Evolutionary conservation across 2,329 filamentous ascomycete species (phyloP).

Genomic region (Capronia americana): DNA sequence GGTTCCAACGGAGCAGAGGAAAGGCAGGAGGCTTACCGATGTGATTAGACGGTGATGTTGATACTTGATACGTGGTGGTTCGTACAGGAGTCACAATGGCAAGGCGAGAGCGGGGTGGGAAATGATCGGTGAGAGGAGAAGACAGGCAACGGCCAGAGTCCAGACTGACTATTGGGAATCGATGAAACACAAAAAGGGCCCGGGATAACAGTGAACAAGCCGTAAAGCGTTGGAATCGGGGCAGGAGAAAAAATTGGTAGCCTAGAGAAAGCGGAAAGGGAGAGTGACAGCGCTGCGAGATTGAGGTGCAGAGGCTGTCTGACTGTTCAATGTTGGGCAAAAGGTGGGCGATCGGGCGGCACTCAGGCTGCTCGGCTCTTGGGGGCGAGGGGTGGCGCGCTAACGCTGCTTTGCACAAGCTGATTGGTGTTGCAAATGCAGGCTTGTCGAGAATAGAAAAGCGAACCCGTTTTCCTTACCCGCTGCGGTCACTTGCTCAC

Average conservation of each 20-base stretch:
- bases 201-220: slow-evolving; percentile 14
- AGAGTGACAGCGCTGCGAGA: slow-evolving; percentile 10
- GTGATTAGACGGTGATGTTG: slow-evolving; percentile 34
- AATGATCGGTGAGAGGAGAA: slow-evolving; percentile 17
- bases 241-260: slow-evolving; percentile 26
- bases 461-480: slow-evolving; percentile 9
- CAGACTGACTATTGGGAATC: slow-evolving; percentile 17
- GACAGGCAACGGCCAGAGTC: slow-evolving; percentile 16
- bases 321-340: neutral
- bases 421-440: slow-evolving; percentile 3
- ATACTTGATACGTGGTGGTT: slow-evolving; percentile 35
- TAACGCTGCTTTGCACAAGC: neutral
- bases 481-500: slow-evolving; percentile 8
- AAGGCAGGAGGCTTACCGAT: slow-evolving; percentile 34
- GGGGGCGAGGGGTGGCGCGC: neutral
- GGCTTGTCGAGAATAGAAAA: slow-evolving; percentile 11
- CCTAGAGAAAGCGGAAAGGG: slow-evolving; percentile 21
- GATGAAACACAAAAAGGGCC: slow-evolving; percentile 21
- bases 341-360: neutral
- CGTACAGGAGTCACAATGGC: slow-evolving; percentile 25
- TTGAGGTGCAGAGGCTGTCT: slow-evolving; percentile 2
- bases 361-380: neutral
- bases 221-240: slow-evolving; percentile 26
- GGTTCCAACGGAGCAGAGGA: slow-evolving; percentile 23
- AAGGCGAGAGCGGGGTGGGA: slow-evolving; percentile 17